Percentiles rank a stretch among this genome's conserved stretches.
phyloP scores from a whole-genome alignment of 2,329 filamentous ascomycete genomes.

The Decorospora gaudefroyi region DNA sequence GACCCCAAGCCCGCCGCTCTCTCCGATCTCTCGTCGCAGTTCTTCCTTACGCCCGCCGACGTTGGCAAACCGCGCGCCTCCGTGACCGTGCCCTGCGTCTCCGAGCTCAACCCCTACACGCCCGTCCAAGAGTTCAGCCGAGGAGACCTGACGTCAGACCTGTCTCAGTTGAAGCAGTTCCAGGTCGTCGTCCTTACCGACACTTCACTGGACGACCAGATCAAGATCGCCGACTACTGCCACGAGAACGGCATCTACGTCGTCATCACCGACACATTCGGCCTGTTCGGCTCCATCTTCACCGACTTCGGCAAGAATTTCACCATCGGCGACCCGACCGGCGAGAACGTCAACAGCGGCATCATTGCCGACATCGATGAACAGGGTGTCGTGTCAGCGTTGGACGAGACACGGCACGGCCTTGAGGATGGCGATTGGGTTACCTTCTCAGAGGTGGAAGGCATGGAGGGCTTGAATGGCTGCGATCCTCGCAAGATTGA shows the following conservation, averaged over 20 bases:
- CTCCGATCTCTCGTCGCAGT: slow-evolving; percentile 92
- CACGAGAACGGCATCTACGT: slow-evolving; percentile 92
- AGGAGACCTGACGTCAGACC: slow-evolving; percentile 70
- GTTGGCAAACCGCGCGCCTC: slow-evolving; percentile 89
- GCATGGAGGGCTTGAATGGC: slow-evolving; percentile 86
- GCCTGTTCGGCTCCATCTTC: slow-evolving; percentile 93
- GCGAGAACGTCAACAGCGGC: slow-evolving; percentile 82
- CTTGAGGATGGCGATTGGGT: slow-evolving; percentile 96
- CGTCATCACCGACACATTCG: slow-evolving; percentile 84
- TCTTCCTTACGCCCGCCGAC: slow-evolving; percentile 88
- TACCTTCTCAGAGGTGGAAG: slow-evolving; percentile 89
- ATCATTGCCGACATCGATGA: slow-evolving; percentile 91
- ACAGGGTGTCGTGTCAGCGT: slow-evolving; percentile 85
- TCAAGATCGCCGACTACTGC: slow-evolving; percentile 87
- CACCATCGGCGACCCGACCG: slow-evolving; percentile 84
- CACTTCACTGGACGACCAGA: slow-evolving; percentile 77
- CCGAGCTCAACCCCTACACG: slow-evolving; percentile 95
- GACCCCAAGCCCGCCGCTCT: slow-evolving; percentile 84
- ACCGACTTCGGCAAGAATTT: slow-evolving; percentile 97
- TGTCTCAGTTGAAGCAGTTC: slow-evolving; percentile 84
- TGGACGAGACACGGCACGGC: slow-evolving; percentile 93
- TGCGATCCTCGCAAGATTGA: slow-evolving; percentile 85
- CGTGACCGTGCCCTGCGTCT: slow-evolving; percentile 84
- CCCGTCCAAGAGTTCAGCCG: slow-evolving; percentile 76
- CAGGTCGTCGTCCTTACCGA: slow-evolving; percentile 92